A percentile compares a stretch with the other conserved stretches of the same genome.
phyloP scores from a whole-genome alignment of 257 asterid genomes.

The Nicotiana otophora region DNA sequence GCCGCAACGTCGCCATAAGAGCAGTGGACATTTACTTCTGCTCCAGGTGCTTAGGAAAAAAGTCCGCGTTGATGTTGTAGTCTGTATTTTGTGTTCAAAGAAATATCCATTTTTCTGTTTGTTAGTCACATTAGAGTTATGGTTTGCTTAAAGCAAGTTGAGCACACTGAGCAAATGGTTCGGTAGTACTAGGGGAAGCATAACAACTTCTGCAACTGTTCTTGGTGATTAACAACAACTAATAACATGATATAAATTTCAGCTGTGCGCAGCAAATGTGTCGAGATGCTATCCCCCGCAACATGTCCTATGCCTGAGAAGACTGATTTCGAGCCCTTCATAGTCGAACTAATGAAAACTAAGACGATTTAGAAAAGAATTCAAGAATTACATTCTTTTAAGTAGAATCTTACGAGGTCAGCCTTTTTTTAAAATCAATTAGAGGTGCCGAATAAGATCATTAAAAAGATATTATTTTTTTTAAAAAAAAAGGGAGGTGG shows the following conservation, averaged over 20 bases:
- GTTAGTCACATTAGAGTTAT: slow-evolving; percentile 3
- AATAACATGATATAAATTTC: neutral
- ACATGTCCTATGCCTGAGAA: too few species aligned
- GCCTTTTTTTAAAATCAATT: too few species aligned
- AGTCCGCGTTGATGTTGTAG: neutral
- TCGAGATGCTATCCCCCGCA: too few species aligned
- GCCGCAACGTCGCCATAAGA: neutral
- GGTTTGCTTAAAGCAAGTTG: slow-evolving; percentile 12
- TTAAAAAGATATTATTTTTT: too few species aligned
- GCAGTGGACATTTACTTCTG: neutral
- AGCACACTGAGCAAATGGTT: neutral
- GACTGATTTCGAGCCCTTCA: neutral
- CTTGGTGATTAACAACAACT: slow-evolving; percentile 3
- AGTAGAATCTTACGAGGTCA: too few species aligned
- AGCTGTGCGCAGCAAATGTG: neutral
- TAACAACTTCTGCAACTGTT: slow-evolving; percentile 1
- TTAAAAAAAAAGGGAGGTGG: too few species aligned
- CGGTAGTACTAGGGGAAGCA: neutral
- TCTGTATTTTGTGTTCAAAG: neutral
- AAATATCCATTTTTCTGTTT: neutral
- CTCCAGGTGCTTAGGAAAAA: neutral
- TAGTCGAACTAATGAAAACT: neutral
- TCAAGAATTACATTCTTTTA: too few species aligned
- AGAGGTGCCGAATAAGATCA: too few species aligned
- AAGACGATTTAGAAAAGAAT: too few species aligned